phyloP scores from a whole-genome alignment of 2,329 filamentous ascomycete genomes.

The Aspergillus puulaauensis region DNA sequence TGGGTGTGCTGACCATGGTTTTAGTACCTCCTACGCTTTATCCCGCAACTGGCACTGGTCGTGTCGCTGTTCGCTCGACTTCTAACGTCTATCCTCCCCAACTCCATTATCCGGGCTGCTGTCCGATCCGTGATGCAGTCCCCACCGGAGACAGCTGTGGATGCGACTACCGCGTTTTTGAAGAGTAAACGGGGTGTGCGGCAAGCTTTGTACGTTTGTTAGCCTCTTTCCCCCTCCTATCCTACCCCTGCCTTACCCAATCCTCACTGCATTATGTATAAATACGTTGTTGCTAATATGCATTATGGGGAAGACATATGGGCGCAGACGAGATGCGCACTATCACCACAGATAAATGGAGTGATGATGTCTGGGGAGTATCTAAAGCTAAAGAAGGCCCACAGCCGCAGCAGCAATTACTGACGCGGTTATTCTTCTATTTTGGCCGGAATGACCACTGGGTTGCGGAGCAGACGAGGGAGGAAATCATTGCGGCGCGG shows the following conservation, averaged over 20 bases:
- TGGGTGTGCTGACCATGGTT: background rate
- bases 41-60: conserved; percentile 40
- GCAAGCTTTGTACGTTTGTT: conserved; percentile 51
- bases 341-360: conserved; percentile 59
- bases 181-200: conserved; percentile 49
- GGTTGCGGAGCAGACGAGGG: conserved; percentile 59
- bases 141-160: conserved; percentile 40
- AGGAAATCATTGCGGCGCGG: conserved; percentile 52
- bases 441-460: conserved; percentile 62
- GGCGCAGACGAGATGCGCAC: conserved; percentile 58
- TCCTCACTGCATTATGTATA: too few species aligned
- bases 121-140: conserved; percentile 46
- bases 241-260: background rate
- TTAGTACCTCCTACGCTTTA: conserved; percentile 26
- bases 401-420: conserved; percentile 21
- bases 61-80: conserved; percentile 41
- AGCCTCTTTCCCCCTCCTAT: background rate
- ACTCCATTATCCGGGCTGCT: conserved; percentile 38
- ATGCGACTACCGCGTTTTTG: conserved; percentile 52
- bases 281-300: background rate
- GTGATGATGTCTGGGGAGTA: conserved; percentile 59
- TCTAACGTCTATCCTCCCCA: conserved; percentile 45
- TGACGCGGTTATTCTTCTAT: conserved; percentile 55
- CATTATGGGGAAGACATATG: conserved; percentile 45
- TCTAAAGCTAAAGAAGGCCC: conserved; percentile 13